Evolutionary conservation across 2,329 filamentous ascomycete genomes (phyloP).

Genomic region (Fusarium sp.): DNA sequence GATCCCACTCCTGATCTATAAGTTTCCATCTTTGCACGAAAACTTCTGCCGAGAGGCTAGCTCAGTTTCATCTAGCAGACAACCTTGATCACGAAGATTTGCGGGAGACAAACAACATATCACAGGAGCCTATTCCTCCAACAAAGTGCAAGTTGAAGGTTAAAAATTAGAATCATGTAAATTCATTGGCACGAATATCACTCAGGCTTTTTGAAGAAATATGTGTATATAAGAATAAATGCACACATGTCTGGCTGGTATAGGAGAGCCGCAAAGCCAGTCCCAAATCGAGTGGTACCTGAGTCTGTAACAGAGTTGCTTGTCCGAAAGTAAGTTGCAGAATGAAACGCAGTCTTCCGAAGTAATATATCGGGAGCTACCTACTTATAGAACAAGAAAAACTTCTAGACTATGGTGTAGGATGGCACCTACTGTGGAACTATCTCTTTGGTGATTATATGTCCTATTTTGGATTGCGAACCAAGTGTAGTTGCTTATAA

Average conservation of each 20-base stretch:
- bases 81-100: too few species aligned
- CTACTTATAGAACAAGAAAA: too few species aligned
- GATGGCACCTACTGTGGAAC: too few species aligned
- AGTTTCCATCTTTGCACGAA: background rate
- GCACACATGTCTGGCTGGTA: background rate
- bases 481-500: background rate
- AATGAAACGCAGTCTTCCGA: background rate
- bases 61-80: too few species aligned
- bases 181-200: too few species aligned
- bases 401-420: too few species aligned
- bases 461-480: background rate
- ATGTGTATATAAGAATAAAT: background rate
- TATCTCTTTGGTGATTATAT: too few species aligned
- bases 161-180: too few species aligned
- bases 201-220: background rate
- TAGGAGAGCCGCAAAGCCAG: too few species aligned
- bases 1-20: background rate
- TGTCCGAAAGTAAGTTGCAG: background rate
- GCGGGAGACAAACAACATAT: too few species aligned
- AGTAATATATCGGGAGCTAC: background rate
- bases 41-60: background rate
- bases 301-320: background rate
- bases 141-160: too few species aligned
- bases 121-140: too few species aligned
- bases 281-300: background rate